These are phyloP conservation scores for Verticillium albo-atrum DNA, from an alignment of 2,329 filamentous ascomycete genomes.

Conservation along the genomic window DNA sequence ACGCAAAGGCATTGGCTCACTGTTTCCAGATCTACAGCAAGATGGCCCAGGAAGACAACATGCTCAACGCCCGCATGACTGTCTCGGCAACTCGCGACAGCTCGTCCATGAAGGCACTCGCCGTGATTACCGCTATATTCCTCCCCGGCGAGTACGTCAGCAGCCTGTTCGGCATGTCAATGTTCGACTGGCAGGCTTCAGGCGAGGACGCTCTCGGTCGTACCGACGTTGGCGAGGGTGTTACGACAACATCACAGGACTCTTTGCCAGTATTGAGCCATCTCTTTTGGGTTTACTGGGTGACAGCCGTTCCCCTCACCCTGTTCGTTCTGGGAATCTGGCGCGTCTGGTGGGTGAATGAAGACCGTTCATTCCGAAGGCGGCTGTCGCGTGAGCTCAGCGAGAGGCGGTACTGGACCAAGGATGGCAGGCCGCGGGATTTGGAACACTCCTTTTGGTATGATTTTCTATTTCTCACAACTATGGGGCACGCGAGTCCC, in stretches of 20 bases:
- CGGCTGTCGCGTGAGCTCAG: slow-evolving; percentile 41
- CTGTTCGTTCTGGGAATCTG: slow-evolving; percentile 34
- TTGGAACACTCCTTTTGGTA: slow-evolving; percentile 36
- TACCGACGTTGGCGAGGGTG: slow-evolving; percentile 5
- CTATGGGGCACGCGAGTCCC: slow-evolving; percentile 24
- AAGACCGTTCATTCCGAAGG: slow-evolving; percentile 40
- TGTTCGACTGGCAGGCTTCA: slow-evolving; percentile 40
- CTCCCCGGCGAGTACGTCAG: slow-evolving; percentile 41
- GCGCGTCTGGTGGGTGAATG: slow-evolving; percentile 43
- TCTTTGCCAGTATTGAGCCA: slow-evolving; percentile 28
- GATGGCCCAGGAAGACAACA: slow-evolving; percentile 45
- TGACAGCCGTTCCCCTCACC: slow-evolving; percentile 36
- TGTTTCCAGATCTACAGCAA: slow-evolving; percentile 37
- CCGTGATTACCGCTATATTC: slow-evolving; percentile 44
- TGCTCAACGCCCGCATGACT: slow-evolving; percentile 36
- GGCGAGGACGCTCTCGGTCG: slow-evolving; percentile 21
- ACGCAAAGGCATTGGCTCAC: slow-evolving; percentile 1
- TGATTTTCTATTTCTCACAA: slow-evolving; percentile 38
- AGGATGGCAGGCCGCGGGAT: slow-evolving; percentile 34
- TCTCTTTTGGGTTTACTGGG: slow-evolving; percentile 43
- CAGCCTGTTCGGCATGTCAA: slow-evolving; percentile 40
- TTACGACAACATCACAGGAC: slow-evolving; percentile 14
- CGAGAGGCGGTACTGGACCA: slow-evolving; percentile 43
- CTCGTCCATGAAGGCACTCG: slow-evolving; percentile 43
- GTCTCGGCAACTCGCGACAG: slow-evolving; percentile 35